Percentiles rank a stretch among this genome's conserved stretches.
phyloP scores from a whole-genome alignment of 306 rosid genomes.

The Ormosia semicastrata region DNA sequence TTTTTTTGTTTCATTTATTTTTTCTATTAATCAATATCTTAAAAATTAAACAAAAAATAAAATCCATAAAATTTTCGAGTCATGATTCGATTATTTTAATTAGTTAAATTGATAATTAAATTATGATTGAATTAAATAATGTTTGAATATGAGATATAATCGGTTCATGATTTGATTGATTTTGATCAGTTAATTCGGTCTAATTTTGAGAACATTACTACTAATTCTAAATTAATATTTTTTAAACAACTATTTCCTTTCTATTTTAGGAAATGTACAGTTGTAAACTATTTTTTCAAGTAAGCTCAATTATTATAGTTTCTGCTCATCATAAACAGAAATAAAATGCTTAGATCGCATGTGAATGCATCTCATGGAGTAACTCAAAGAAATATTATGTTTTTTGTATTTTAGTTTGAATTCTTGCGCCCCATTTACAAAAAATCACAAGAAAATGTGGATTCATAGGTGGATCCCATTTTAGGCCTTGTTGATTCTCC shows the following conservation, averaged over 20 bases:
- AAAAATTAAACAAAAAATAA: too few relatives aligned
- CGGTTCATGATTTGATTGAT: too few relatives aligned
- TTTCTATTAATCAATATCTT: too few relatives aligned
- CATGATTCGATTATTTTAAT: too few relatives aligned
- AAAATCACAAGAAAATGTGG: conserved; percentile 27
- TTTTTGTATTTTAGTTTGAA: background rate
- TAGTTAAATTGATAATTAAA: too few relatives aligned
- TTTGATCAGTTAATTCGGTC: too few relatives aligned
- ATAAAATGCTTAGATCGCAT: background rate
- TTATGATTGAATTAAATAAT: too few relatives aligned
- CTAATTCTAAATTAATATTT: background rate
- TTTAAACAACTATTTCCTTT: background rate
- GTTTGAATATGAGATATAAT: too few relatives aligned
- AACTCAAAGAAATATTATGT: background rate
- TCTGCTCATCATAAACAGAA: background rate
- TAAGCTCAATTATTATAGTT: background rate
- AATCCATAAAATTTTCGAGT: too few relatives aligned
- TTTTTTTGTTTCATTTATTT: too few relatives aligned
- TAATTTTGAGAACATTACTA: too few relatives aligned
- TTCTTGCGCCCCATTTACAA: background rate
- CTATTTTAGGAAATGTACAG: background rate
- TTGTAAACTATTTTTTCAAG: background rate
- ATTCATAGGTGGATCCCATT: conserved; percentile 54
- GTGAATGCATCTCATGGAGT: background rate
- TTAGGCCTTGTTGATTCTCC: conserved; percentile 31